Evolutionary conservation across 2,329 filamentous ascomycete species (phyloP), one percentile per base, ranked within the genome.

Genomic region (Penicillium occitanis): DNA sequence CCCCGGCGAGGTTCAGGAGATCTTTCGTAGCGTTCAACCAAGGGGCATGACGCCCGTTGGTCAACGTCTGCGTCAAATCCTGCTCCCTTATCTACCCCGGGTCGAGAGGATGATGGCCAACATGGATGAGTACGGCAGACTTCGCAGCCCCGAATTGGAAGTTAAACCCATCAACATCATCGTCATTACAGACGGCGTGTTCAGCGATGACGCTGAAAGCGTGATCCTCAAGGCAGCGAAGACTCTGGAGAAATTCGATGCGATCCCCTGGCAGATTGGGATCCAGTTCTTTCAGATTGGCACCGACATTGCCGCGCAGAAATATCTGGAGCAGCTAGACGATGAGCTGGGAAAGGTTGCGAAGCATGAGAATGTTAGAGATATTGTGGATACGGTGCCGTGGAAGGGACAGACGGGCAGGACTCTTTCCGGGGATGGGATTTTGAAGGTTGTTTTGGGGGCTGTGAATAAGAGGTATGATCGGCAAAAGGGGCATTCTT

Each of bases 201-300:
- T 95, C 0, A 88, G 84, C 0, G 93, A 97, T 75, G 91, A 96
- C 69, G 88, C 90, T 0, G 90, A 93, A 76, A 83, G 82, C 7
- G 83, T 88, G 30, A 87, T 98, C 58, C 81, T 91, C 48, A 76
- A 79, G 3, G 83, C 86, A 0, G 94, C 93, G 0, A 84, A 84
- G 76, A 88, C 87, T 73, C 85, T 98, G 19, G 90, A 95, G 73
- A 78, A 78, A 61, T 76, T 90, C 7, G 84, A 88, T 8, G 92
- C 92, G 0, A 87, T 90, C 3, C 84, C 88, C 0, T 91, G 91
- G 83, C 95, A 98, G 80, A 83, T 97, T 8, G 94, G 94, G 40
- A 87, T 98, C 65, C 94, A 98, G 77, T 98, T 98, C 81, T 96
- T 98, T 82, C 94, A 97, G 79, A 91, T 98, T 53, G 94, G 95